These are phyloP conservation scores for Hypoxylon sp. DNA, from an alignment of 2,329 filamentous ascomycete genomes.

Conservation along the genomic window DNA sequence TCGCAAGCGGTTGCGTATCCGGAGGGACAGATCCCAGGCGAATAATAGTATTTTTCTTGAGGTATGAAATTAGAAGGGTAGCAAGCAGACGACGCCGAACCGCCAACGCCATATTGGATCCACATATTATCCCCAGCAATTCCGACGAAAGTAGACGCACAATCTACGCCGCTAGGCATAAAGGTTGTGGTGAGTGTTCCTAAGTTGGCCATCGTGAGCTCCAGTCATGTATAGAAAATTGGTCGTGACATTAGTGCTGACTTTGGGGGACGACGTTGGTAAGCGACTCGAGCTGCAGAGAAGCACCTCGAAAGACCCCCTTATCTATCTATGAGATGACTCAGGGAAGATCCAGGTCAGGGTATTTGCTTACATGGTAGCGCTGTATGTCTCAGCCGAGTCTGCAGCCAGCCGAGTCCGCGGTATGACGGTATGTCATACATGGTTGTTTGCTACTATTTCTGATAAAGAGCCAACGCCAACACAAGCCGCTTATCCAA, in stretches of 20 bases:
- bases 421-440: background rate
- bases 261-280: background rate
- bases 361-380: background rate
- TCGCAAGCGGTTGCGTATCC: slow-evolving; percentile 28
- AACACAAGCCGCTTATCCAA: background rate
- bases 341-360: background rate
- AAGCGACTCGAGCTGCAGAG: background rate
- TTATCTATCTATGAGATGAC: background rate
- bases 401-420: background rate
- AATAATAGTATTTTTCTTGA: slow-evolving; percentile 25
- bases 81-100: slow-evolving; percentile 23
- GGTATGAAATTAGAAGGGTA: slow-evolving; percentile 20
- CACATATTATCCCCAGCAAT: slow-evolving; percentile 8
- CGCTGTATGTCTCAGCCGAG: background rate
- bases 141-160: slow-evolving; percentile 16
- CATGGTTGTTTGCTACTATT: background rate
- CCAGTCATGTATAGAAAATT: background rate
- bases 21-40: slow-evolving; percentile 26
- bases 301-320: background rate
- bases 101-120: slow-evolving; percentile 30
- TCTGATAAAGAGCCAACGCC: background rate
- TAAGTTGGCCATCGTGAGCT: slow-evolving; percentile 23
- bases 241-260: background rate
- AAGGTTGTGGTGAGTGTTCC: slow-evolving; percentile 28
- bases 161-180: slow-evolving; percentile 21